Base-by-base conservation (phyloP, 2,329 filamentous ascomycete species). In the Paecilomyces sp. region DNA sequence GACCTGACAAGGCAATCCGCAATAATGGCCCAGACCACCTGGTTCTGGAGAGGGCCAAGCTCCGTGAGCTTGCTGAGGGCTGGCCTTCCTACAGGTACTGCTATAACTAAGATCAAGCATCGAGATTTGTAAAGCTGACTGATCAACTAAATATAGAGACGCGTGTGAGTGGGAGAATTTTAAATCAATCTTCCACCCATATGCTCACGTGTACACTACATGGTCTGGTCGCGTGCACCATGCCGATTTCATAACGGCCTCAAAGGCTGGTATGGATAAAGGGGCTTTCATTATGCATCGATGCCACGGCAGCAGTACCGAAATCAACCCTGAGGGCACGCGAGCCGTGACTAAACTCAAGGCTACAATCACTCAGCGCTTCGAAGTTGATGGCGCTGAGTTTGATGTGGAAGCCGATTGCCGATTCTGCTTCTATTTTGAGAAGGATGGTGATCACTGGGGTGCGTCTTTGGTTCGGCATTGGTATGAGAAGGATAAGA, bases 401-500 rank as follows among this genome's bases (percentile, higher is more conserved):
- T 73, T 78, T 3, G 79, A 82, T 58, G 78, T 74, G 0, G 79
- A 82, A 56, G 70, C 70, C 0, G 80, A 82, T 60, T 81, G 79
- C 60, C 73, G 76, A 0, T 80, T 81, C 62, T 74, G 68, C 54
- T 79, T 80, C 67, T 79, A 79, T 58, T 81, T 77, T 57, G 74
- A 77, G 57, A 78, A 77, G 62, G 58, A 67, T 1, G 67, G 74
- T 24, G 72, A 66, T 0, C 63, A 71, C 15, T 82, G 80, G 79
- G 71, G 73, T 3, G 78, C 79, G 1, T 66, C 70, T 2, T 78
- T 77, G 55, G 79, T 81, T 24, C 66, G 77, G 3, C 79, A 80
- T 63, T 82, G 77, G 74, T 82, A 82, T 61, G 80, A 82, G 67
- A 82, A 82, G 71, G 80, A 82, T 65, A 82, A 82, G 66, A 61